Base-by-base conservation (phyloP, 495 filamentous ascomycete species). In the Lepidopterella palustris region DNA sequence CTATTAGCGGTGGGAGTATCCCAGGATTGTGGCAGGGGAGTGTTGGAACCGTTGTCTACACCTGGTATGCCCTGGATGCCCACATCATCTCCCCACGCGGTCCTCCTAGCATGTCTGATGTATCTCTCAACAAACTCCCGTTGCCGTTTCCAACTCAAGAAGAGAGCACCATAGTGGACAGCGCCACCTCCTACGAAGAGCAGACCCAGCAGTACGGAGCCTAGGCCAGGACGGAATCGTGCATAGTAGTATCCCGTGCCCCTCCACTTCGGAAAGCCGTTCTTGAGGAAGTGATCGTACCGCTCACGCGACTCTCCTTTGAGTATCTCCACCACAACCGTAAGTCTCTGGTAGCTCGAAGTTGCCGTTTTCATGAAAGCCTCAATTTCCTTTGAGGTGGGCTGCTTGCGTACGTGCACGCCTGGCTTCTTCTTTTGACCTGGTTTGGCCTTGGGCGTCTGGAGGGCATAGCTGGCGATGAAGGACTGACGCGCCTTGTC, bases 171-270 rank as follows among this genome's bases (percentile, higher is more conserved):
- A 71, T 97, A 97, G 70, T 99, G 93, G 26, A 84, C 86, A 20
- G 75, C 85, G 53, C 95, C 93, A 31, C 91, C 91, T 40, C 86
- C 84, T 32, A 93, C 80, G 55, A 96, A 67, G 70, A 96, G 90
- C n/a, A 95, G 76, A 35, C 92, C 90, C 10, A 84, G 53, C 53
- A 97, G 72, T 48, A 97, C 93, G 9, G 86, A 85, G 20, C 88
- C 90, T 9, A 97, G 76, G 10, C 93, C 93, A 0, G 93, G 93
- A 26, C 93, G 82, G 79, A 90, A 96, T 5, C 93, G 86, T 55
- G 79, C 85, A 76, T 97, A 99, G 79, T 97, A 97, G 79, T 97
- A 99, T 54, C 92, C 95, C 18, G 93, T 97, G 31, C 95, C 93
- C 72, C 88, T 89, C 93, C 95, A 98, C 50, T 81, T 84, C 10